Conservation (phyloP, 2,329 filamentous ascomycete species). For the Ophiostoma triangulosporum region DNA sequence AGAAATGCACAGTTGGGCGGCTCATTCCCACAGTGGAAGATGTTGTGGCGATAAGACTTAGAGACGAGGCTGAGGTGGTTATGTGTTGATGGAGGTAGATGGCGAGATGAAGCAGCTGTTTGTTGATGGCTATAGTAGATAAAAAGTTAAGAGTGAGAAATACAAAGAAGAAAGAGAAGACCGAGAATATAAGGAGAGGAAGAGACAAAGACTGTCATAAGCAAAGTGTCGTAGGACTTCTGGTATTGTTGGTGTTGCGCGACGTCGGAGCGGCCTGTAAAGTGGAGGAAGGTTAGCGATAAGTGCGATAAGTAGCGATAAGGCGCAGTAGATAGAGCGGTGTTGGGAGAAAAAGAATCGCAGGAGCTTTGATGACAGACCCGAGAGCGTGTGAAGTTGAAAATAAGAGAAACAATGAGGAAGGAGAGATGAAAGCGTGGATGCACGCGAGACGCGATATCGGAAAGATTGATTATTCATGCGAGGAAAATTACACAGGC, state of each 20-base stretch:
- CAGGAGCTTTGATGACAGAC: not conserved
- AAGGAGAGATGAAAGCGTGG: not conserved
- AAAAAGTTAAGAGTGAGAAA: not conserved
- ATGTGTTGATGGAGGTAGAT: not conserved
- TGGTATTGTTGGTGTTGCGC: not conserved
- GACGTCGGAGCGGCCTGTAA: not conserved
- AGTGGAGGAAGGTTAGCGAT: not conserved
- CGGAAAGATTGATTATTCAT: not conserved
- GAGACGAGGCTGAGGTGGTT: not conserved
- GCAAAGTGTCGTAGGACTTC: not conserved
- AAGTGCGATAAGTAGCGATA: too few species aligned
- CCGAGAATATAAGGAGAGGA: not conserved
- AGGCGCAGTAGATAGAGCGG: not conserved
- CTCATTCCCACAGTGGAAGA: conserved; percentile 29
- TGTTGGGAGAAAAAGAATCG: not conserved
- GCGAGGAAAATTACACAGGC: too few species aligned
- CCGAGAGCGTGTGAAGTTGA: not conserved
- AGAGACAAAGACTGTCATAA: too few species aligned
- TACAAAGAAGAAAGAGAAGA: not conserved
- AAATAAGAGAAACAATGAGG: not conserved
- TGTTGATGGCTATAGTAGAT: not conserved
- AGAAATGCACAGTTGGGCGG: conserved; percentile 25
- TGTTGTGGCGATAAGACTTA: not conserved
- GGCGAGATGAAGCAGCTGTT: not conserved
- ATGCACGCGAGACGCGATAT: not conserved